Conservation (phyloP, 2,329 filamentous ascomycete genomes). For the Ceratocystis smalleyi region DNA sequence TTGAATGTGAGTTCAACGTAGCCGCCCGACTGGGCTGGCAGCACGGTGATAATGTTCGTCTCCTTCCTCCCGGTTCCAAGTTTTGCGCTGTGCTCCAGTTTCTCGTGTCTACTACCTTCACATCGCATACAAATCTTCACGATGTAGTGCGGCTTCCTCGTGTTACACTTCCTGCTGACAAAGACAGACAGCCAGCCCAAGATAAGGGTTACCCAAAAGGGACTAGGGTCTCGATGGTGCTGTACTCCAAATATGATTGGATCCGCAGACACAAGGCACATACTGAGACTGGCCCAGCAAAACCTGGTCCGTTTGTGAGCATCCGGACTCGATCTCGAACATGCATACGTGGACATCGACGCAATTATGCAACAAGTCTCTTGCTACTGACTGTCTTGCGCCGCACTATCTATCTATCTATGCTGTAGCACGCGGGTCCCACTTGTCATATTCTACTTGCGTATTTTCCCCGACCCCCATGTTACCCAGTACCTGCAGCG, state of each 20-base stretch:
- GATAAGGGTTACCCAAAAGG: background rate
- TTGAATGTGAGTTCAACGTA: background rate
- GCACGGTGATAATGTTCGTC: background rate
- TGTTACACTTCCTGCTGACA: background rate
- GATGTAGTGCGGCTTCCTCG: background rate
- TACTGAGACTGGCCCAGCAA: no score
- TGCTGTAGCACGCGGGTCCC: no score
- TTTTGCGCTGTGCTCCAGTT: background rate
- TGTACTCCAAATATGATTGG: no score
- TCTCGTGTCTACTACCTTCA: background rate
- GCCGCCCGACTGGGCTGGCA: background rate
- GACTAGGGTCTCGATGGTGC: background rate
- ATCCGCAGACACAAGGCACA: no score
- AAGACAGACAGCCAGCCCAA: background rate
- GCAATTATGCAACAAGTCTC: no score
- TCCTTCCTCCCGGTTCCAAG: background rate
- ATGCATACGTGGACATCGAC: no score
- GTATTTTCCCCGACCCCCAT: no score
- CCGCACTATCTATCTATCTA: no score
- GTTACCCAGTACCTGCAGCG: background rate
- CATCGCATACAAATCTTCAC: background rate
- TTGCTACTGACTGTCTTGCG: no score
- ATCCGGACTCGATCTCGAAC: no score
- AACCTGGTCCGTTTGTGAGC: no score
- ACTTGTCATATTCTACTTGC: no score